Percentiles rank a stretch among this genome's conserved stretches.
phyloP scores from a whole-genome alignment of 2,329 filamentous ascomycete species.

The Paradendryphiella salina region DNA sequence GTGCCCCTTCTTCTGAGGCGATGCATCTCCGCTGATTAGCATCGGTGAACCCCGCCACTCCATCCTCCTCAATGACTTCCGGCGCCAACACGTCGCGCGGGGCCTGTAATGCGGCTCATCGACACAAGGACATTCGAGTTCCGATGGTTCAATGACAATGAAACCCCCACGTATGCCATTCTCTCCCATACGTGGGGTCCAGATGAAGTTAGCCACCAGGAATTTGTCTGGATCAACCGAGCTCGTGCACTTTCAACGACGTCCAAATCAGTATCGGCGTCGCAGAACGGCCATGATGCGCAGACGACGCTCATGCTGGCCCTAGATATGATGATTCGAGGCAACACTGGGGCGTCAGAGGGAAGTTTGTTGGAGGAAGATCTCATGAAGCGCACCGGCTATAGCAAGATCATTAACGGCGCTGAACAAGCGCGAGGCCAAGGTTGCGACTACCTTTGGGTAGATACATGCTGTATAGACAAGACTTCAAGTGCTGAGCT shows the following conservation, averaged over 20 bases:
- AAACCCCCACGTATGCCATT: constrained; percentile 29
- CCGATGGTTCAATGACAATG: constrained; percentile 26
- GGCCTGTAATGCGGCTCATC: constrained; percentile 32
- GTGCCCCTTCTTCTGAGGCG: background rate
- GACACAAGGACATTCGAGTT: constrained; percentile 30
- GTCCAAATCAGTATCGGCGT: background rate
- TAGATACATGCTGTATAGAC: constrained; percentile 34
- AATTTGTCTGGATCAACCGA: constrained; percentile 24
- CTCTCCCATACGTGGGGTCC: constrained; percentile 30
- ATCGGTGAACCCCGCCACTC: constrained; percentile 7
- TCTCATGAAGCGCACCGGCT: constrained; percentile 22
- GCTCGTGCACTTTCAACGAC: constrained; percentile 14
- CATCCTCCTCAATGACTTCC: constrained; percentile 1
- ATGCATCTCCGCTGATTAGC: background rate
- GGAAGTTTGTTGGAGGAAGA: constrained; percentile 19
- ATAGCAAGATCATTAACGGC: constrained; percentile 25
- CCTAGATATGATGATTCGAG: constrained; percentile 26
- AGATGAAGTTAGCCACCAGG: constrained; percentile 24
- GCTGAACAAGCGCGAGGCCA: constrained; percentile 16
- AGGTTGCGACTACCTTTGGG: constrained; percentile 28
- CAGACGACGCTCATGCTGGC: constrained; percentile 21
- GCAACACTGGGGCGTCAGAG: constrained; percentile 7
- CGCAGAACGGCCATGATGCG: constrained; percentile 11
- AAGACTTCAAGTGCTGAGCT: constrained; percentile 29
- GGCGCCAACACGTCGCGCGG: background rate